These are phyloP conservation scores for Wallacemonas sp. DNA, from an alignment of 208 protist species.

Conservation along the genomic window DNA sequence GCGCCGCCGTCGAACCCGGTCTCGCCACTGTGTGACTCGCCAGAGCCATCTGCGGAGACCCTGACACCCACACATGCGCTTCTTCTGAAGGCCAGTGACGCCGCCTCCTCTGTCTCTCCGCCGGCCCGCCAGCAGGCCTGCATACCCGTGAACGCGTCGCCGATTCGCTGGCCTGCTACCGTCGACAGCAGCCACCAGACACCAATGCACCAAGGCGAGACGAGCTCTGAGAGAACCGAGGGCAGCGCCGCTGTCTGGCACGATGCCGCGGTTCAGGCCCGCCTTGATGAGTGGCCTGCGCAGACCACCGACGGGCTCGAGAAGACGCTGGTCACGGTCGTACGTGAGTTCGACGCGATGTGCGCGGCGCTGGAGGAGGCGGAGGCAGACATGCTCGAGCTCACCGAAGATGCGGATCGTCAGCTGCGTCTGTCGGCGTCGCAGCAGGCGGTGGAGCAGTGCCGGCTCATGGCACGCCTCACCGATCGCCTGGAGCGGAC, in stretches of 20 bases:
- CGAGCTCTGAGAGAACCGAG: constrained; percentile 58
- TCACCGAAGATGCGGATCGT: background rate
- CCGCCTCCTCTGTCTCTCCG: no score
- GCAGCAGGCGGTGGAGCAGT: background rate
- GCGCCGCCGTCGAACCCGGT: no score
- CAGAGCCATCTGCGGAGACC: no score
- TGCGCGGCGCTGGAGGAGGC: constrained; percentile 51
- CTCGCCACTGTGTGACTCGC: no score
- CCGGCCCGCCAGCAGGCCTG: no score
- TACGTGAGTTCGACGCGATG: constrained; percentile 54
- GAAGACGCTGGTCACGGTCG: background rate
- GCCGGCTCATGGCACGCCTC: background rate
- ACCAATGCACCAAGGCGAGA: constrained; percentile 19
- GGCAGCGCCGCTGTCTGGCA: no score
- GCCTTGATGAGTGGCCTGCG: no score
- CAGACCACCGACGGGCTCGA: no score
- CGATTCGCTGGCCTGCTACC: constrained; percentile 18
- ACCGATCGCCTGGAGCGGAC: background rate
- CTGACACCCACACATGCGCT: no score
- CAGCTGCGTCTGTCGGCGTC: background rate
- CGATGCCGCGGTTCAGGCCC: no score
- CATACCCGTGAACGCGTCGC: constrained; percentile 13
- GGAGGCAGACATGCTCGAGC: constrained; percentile 27
- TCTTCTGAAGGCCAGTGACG: no score
- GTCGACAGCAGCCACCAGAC: constrained; percentile 18